A percentile compares a stretch with the other conserved stretches of the same genome.
phyloP scores from a whole-genome alignment of 2,329 filamentous ascomycete genomes.

The Colletotrichum caudatum region DNA sequence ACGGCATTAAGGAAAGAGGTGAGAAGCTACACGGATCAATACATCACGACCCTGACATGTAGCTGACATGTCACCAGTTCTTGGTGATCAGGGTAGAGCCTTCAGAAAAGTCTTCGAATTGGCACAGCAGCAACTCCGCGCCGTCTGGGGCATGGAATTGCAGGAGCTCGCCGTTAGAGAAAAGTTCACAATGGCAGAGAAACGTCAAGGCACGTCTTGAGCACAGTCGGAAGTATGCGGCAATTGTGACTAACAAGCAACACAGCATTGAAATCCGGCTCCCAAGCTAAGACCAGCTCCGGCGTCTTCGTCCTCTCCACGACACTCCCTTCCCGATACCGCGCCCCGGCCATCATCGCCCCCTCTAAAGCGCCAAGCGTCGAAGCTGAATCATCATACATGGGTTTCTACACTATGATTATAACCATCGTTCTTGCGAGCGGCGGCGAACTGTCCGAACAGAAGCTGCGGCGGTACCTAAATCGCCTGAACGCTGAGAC shows the following conservation, averaged over 20 bases:
- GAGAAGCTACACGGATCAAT: slow-evolving; percentile 25
- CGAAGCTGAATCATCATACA: slow-evolving; percentile 81
- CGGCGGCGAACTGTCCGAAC: slow-evolving; percentile 79
- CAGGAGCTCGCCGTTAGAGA: slow-evolving; percentile 84
- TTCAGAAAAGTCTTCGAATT: slow-evolving; percentile 83
- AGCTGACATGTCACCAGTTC: slow-evolving; percentile 61
- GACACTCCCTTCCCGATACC: slow-evolving; percentile 76
- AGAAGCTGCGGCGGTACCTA: slow-evolving; percentile 82
- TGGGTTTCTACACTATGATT: slow-evolving; percentile 83
- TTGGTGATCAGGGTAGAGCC: slow-evolving; percentile 75
- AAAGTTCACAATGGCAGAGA: slow-evolving; percentile 82
- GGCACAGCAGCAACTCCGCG: slow-evolving; percentile 78
- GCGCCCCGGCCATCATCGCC: slow-evolving; percentile 73
- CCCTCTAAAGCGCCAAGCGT: slow-evolving; percentile 75
- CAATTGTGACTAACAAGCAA: neutral
- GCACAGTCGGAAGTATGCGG: neutral
- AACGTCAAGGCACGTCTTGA: slow-evolving; percentile 72
- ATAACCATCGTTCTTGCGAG: slow-evolving; percentile 82
- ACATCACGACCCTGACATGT: neutral
- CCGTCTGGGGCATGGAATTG: slow-evolving; percentile 92
- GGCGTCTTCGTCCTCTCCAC: slow-evolving; percentile 84
- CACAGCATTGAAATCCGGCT: slow-evolving; percentile 58
- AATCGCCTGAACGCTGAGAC: slow-evolving; percentile 79
- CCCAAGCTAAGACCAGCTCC: slow-evolving; percentile 67
- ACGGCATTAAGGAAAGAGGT: slow-evolving; percentile 75